These are phyloP conservation scores for Metschnikowia henanensis DNA, from an alignment of 805 yeast genomes.

Conservation along the genomic window DNA sequence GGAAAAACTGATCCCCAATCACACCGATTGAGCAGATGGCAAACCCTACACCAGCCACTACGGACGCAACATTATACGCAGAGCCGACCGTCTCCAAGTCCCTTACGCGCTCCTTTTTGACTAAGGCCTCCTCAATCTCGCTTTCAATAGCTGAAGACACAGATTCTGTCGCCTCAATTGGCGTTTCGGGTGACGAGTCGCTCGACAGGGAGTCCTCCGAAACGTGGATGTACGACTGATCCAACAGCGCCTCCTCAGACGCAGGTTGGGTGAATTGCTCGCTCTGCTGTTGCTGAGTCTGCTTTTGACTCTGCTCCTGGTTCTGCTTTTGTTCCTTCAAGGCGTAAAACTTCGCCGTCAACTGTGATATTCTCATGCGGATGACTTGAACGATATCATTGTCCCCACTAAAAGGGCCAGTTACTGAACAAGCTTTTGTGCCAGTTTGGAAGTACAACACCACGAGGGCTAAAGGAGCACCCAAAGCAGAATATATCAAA, in stretches of 20 bases:
- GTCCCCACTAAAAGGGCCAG: conserved; percentile 8
- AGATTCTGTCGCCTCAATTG: conserved; percentile 15
- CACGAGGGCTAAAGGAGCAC: conserved; percentile 43
- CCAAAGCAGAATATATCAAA: conserved; percentile 60
- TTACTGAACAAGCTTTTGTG: conserved; percentile 2
- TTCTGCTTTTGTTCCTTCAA: neutral
- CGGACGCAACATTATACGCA: conserved; percentile 42
- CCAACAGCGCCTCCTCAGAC: conserved; percentile 30
- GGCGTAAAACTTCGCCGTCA: conserved; percentile 1
- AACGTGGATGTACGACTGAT: conserved; percentile 43
- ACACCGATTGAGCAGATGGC: conserved; percentile 54
- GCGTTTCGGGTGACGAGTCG: conserved; percentile 28
- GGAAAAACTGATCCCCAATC: conserved; percentile 47
- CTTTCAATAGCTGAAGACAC: conserved; percentile 30
- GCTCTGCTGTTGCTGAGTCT: neutral
- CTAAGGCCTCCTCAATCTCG: conserved; percentile 44
- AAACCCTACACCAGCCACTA: conserved; percentile 46
- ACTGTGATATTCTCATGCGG: conserved; percentile 1
- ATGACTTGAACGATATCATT: conserved; percentile 1
- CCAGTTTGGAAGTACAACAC: conserved; percentile 15
- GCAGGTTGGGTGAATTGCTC: neutral
- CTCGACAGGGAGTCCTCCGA: conserved; percentile 40
- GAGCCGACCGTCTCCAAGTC: conserved; percentile 33
- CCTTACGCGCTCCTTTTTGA: conserved; percentile 34
- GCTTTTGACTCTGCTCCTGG: neutral